These are phyloP conservation scores for Chaetomiaceae sp. DNA, from an alignment of 2,329 filamentous ascomycete genomes.

Conservation along the genomic window DNA sequence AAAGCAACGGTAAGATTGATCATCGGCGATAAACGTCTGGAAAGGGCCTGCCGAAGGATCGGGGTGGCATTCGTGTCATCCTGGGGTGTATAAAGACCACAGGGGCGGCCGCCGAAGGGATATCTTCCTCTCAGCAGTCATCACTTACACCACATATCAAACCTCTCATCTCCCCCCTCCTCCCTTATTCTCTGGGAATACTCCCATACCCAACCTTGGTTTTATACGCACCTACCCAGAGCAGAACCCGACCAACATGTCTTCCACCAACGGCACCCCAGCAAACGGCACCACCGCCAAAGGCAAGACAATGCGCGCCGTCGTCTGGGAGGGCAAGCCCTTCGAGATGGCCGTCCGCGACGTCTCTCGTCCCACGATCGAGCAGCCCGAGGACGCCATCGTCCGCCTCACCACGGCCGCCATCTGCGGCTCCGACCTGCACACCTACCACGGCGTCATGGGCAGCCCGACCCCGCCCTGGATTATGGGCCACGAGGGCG, in stretches of 20 bases:
- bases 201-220: too few species aligned
- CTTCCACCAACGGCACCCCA: not conserved
- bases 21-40: too few species aligned
- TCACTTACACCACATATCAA: too few species aligned
- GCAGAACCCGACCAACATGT: not conserved
- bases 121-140: too few species aligned
- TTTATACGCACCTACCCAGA: too few species aligned
- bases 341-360: not conserved
- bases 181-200: too few species aligned
- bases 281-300: not conserved
- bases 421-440: constrained; percentile 6
- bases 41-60: too few species aligned
- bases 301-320: constrained; percentile 2
- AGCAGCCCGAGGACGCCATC: not conserved
- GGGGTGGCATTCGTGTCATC: too few species aligned
- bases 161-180: too few species aligned
- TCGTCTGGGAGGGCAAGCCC: constrained; percentile 3
- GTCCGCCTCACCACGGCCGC: not conserved
- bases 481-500: constrained; percentile 2
- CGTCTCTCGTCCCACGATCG: not conserved
- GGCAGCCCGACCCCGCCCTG: not conserved
- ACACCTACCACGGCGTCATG: constrained; percentile 4
- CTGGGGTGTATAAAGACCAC: too few species aligned
- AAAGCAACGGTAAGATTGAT: too few species aligned
- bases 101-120: too few species aligned